Evolutionary conservation across 768 basidiomycete species (phyloP), one percentile per base, ranked within the genome.

Genomic region (Ramaria rubella): DNA sequence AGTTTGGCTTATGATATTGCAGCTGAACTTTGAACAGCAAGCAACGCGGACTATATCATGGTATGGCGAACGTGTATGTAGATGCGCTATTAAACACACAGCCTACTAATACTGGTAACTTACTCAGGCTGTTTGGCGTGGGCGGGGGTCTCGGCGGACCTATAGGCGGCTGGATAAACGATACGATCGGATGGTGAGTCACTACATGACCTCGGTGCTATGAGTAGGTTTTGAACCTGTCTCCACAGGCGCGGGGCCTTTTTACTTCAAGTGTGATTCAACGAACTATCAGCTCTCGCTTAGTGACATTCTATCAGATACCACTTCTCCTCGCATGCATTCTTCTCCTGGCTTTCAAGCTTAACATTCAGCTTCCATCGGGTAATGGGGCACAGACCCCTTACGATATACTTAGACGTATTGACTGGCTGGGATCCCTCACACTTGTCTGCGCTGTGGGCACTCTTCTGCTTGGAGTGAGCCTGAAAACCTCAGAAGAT

Each of bases 41-140:
- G 66, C 85, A 90, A 59, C 79, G 94, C 52, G 94, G 92, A 2
- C 70, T 95, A 8, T 95, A 93, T 65, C 95, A 98, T 69, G 94
- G 94, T 55, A 78, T 92, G 75, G 85, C 87, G 31, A 93, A 93
- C 66, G 81, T 93, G 90, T 91, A 74, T 62, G 81, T 67, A 1
- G n/a, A 53, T 36, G 31, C 42, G 21, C 26, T 21, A 14, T 27
- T 52, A 19, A 57, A 50, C 3, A 26, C 23, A 29, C 29, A 33
- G 21, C 56, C 34, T 33, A 48, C 6, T 42, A 64, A 58, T 2
- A 9, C 17, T 7, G 3, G 29, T 69, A 68, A 53, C 38, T n/a
- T n/a, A n/a, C n/a, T 62, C 64, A 92, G 90, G 69, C 68, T 91
- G 60, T 95, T 83, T 66, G 94, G 93, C 42, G 72, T 90, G 52